Conservation (phyloP, 2,329 filamentous ascomycete genomes). For the Curvularia lunata region DNA sequence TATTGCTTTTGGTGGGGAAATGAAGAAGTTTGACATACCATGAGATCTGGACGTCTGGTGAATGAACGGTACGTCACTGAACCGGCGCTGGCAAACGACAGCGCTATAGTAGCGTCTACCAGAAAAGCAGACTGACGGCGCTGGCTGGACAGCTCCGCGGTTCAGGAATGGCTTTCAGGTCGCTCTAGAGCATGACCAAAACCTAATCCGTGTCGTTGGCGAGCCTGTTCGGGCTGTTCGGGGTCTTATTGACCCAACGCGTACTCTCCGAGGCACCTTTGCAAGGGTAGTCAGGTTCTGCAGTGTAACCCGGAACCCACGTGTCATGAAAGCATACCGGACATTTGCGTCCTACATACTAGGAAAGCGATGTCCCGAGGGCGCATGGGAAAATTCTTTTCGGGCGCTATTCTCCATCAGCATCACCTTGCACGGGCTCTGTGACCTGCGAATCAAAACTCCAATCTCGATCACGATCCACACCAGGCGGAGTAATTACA, state of each 20-base stretch:
- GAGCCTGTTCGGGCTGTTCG: background rate
- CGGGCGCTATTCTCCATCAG: constrained; percentile 6
- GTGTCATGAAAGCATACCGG: background rate
- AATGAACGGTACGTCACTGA: constrained; percentile 1
- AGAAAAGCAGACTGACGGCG: constrained; percentile 1
- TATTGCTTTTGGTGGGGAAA: background rate
- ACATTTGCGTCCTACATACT: background rate
- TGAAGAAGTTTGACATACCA: background rate
- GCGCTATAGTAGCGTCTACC: constrained; percentile 13
- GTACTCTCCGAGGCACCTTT: constrained; percentile 1
- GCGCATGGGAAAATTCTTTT: constrained; percentile 6
- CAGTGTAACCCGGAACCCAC: constrained; percentile 2
- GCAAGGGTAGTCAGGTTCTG: constrained; percentile 4
- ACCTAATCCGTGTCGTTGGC: background rate
- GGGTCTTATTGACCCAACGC: constrained; percentile 3
- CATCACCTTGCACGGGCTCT: background rate
- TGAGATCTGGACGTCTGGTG: background rate
- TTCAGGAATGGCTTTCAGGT: background rate
- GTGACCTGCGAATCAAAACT: constrained; percentile 1
- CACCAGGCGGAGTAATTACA: constrained; percentile 1
- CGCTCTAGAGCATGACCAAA: background rate
- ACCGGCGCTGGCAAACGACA: constrained; percentile 1
- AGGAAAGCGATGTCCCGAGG: background rate
- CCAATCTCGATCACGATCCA: constrained; percentile 3
- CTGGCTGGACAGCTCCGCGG: constrained; percentile 5